Evolutionary conservation across 148 eudicot genomes (phyloP).

Genomic region (Spergularia bocconei): DNA sequence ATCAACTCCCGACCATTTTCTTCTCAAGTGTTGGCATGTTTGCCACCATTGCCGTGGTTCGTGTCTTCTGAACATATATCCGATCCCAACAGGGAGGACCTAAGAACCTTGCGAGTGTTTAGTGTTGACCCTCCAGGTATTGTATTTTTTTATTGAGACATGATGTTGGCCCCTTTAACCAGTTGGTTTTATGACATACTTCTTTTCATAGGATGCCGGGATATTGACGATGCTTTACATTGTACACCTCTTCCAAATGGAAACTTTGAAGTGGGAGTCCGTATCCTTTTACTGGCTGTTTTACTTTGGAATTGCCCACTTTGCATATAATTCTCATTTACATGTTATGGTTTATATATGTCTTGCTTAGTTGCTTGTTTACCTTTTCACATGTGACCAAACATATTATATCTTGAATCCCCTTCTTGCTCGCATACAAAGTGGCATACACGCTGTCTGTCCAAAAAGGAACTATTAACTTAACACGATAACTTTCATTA

Average conservation of each 20-base stretch:
- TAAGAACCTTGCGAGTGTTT: slow-evolving; percentile 78
- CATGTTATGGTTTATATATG: background rate
- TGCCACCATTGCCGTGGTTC: slow-evolving; percentile 96
- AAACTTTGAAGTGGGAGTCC: slow-evolving; percentile 95
- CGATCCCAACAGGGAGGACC: slow-evolving; percentile 86
- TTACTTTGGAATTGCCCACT: background rate
- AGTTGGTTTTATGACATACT: slow-evolving; percentile 8
- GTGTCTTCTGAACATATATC: slow-evolving; percentile 72
- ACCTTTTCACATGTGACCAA: background rate
- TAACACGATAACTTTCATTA: too few species aligned
- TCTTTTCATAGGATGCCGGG: slow-evolving; percentile 76
- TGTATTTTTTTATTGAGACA: background rate
- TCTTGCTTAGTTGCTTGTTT: background rate
- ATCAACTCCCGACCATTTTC: slow-evolving; percentile 88
- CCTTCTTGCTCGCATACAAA: too few species aligned
- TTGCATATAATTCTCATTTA: background rate
- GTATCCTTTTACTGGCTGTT: slow-evolving; percentile 54
- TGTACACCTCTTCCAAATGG: slow-evolving; percentile 87
- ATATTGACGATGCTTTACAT: slow-evolving; percentile 96
- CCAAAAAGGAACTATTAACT: too few species aligned
- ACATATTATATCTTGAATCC: background rate
- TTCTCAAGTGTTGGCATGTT: slow-evolving; percentile 85
- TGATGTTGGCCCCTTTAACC: background rate
- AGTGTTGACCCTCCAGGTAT: slow-evolving; percentile 99
- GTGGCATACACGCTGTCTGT: too few species aligned